Evolutionary conservation across 495 filamentous ascomycete species (phyloP).

Genomic region (Aspergillus sclerotioniger): DNA sequence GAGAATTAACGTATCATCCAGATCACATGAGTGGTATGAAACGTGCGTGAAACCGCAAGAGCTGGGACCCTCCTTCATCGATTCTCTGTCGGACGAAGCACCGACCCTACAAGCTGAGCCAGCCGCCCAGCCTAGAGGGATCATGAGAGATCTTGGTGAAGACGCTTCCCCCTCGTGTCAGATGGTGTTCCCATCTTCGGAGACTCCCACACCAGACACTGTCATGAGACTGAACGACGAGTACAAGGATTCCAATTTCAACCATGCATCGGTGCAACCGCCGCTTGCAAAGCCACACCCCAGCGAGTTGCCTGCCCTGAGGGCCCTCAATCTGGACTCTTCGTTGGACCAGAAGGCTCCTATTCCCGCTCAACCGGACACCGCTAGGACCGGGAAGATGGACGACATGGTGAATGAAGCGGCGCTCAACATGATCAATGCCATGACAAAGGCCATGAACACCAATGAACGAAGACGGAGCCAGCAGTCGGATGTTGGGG

Average conservation of each 20-base stretch:
- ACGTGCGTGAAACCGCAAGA: conserved; percentile 19
- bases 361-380: conserved; percentile 7
- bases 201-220: conserved; percentile 3
- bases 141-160: not conserved
- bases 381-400: conserved; percentile 15
- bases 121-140: not conserved
- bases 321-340: conserved; percentile 14
- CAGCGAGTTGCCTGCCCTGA: conserved; percentile 14
- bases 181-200: conserved; percentile 6
- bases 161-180: conserved; percentile 8
- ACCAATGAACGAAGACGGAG: conserved; percentile 25
- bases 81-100: conserved; percentile 13
- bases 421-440: conserved; percentile 35
- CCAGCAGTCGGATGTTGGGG: conserved; percentile 29
- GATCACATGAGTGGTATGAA: conserved; percentile 45
- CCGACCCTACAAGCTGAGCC: not conserved
- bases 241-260: conserved; percentile 10
- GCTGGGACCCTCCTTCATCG: conserved; percentile 7
- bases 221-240: conserved; percentile 20
- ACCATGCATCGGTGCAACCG: not conserved
- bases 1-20: conserved; percentile 7
- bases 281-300: conserved; percentile 2
- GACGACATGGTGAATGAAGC: conserved; percentile 31
- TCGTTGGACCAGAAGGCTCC: conserved; percentile 9
- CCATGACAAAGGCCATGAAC: conserved; percentile 40